Evolutionary conservation across 2,329 filamentous ascomycete species (phyloP), one percentile per base, ranked within the genome.

Genomic region (Dothistroma pini): DNA sequence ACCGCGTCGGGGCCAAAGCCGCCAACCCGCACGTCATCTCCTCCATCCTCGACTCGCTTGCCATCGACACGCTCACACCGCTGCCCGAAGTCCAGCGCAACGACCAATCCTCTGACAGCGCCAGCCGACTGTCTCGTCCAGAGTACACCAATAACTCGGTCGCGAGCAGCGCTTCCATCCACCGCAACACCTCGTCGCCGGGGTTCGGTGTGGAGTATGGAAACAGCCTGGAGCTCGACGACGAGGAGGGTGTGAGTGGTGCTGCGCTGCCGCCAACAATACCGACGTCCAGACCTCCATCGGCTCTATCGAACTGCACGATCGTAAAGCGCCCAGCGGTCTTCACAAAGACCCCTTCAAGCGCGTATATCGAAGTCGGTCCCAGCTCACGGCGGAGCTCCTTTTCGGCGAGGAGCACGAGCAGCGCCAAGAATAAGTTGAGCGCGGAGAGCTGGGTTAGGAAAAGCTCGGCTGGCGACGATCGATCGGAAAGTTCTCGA

Each of bases 201-300:
- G 70, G 79, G 62, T 90, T 89, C 72, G 88, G 89, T 52, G 84
- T 90, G 76, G 89, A 90, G 72, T 91, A 91, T 81, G 85, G 87
- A 61, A 82, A 81, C 34, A 80, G 62, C 48, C 52, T 64, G 44
- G 55, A 68, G 54, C 60, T 66, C 19, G 65, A 66, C 32, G 65
- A 71, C 47, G 66, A 70, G 9, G 61, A 65, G 12, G 66, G 60
- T 16, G 41, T 63, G 34, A 66, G 56, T 50, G 66, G 69, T 55
- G 68, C 67, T 50, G 70, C 70, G 16, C 58, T 65, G 14, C 67
- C 70, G 22, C 70, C 70, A 1, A 69, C 62, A 4, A 64, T 72
- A 68, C 87, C 89, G 65, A 96, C 93, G 34, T 85, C 91, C 34
- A 93, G 93, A 74, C 89, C 88, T 8, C 90, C 90, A 0, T 91